Conservation (phyloP, 2,329 filamentous ascomycete genomes). For the Rutstroemia sp. region DNA sequence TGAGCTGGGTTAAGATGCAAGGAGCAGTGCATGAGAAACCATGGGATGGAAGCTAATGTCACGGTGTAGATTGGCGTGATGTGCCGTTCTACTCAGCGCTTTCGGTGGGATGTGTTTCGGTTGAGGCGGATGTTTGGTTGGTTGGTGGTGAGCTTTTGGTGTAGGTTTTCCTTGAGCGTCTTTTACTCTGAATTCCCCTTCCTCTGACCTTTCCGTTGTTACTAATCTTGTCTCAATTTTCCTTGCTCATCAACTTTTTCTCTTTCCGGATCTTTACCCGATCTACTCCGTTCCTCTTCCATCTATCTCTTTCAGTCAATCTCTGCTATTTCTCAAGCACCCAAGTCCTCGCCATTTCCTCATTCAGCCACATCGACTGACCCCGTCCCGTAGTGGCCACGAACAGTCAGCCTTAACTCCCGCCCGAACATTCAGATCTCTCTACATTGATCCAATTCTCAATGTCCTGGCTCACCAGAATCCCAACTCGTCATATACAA, state of each 20-base stretch:
- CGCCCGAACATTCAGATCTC: slow-evolving; percentile 20
- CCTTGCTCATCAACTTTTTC: no score
- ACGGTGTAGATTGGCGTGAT: slow-evolving; percentile 36
- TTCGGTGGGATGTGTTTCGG: slow-evolving; percentile 20
- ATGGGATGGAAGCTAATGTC: slow-evolving; percentile 34
- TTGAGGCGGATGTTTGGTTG: slow-evolving; percentile 27
- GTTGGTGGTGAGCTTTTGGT: slow-evolving; percentile 19
- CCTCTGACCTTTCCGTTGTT: no score
- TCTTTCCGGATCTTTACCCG: no score
- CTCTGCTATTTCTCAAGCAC: neutral
- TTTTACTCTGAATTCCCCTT: no score
- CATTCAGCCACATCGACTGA: neutral
- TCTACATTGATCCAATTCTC: slow-evolving; percentile 26
- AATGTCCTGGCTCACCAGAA: slow-evolving; percentile 23
- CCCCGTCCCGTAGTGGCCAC: slow-evolving; percentile 17
- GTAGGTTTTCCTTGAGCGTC: neutral
- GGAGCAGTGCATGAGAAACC: no score
- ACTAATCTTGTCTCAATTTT: no score
- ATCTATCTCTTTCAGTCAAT: no score
- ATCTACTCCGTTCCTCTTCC: neutral
- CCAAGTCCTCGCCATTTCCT: neutral
- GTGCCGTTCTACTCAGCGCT: slow-evolving; percentile 25
- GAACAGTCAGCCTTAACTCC: slow-evolving; percentile 21
- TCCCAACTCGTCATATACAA: slow-evolving; percentile 35
- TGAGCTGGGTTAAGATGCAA: slow-evolving; percentile 24